These are phyloP conservation scores for Sphaerobolus stellatus DNA, from an alignment of 1,284 basidiomycete genomes.

Conservation along the genomic window DNA sequence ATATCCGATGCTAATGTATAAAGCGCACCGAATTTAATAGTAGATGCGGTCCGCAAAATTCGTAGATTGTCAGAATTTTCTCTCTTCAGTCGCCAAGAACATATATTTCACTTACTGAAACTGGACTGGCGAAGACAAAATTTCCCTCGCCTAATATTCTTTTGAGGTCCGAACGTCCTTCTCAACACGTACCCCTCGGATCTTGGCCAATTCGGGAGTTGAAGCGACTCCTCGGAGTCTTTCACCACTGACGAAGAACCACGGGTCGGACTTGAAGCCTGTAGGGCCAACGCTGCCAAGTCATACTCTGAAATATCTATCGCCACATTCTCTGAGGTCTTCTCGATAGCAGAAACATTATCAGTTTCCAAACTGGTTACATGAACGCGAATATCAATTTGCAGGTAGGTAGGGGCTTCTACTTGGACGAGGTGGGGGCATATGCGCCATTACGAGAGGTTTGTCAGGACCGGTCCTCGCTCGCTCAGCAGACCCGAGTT, in stretches of 20 bases:
- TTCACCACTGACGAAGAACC: not conserved
- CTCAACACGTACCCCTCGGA: slow-evolving; percentile 14
- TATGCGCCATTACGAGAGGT: too few species aligned
- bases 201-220: not conserved
- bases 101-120: slow-evolving; percentile 37
- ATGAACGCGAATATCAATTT: slow-evolving; percentile 6
- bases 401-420: not conserved
- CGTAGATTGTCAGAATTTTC: not conserved
- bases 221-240: not conserved
- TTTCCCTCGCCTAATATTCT: slow-evolving; percentile 43
- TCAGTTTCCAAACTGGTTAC: not conserved
- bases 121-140: slow-evolving; percentile 37
- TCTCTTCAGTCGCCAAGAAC: not conserved
- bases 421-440: not conserved
- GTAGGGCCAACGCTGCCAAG: too few species aligned
- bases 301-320: too few species aligned
- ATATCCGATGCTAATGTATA: slow-evolving; percentile 38
- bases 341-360: not conserved
- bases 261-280: not conserved
- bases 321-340: not conserved
- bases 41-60: slow-evolving; percentile 50
- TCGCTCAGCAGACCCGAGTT: too few species aligned
- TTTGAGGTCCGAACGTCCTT: slow-evolving; percentile 47
- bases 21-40: slow-evolving; percentile 40
- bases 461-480: too few species aligned